These are phyloP conservation scores for Hericium rajendrae DNA, from an alignment of 768 basidiomycete species.

Conservation along the genomic window DNA sequence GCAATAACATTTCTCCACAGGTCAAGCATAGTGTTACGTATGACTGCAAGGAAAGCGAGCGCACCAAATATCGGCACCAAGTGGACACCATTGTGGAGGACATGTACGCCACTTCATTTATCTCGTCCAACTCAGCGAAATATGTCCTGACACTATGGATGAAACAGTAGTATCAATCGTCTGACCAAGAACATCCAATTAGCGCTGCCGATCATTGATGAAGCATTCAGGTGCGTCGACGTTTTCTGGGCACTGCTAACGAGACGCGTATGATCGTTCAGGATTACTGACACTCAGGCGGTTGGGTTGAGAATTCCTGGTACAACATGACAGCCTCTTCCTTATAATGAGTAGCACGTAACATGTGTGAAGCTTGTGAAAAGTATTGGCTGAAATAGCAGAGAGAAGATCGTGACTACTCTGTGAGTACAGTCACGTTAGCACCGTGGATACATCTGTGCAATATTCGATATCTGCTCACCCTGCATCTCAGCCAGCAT, in stretches of 20 bases:
- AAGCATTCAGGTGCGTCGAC: conserved; percentile 64
- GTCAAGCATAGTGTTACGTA: conserved; percentile 93
- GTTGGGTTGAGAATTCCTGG: conserved; percentile 91
- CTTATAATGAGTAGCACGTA: conserved; percentile 91
- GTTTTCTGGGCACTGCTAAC: neutral
- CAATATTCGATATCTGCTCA: too few species aligned
- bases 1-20: conserved; percentile 28
- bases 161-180: conserved; percentile 78
- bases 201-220: conserved; percentile 77
- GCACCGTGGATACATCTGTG: too few species aligned
- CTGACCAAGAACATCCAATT: conserved; percentile 85
- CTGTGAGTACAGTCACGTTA: too few species aligned
- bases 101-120: conserved; percentile 38
- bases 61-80: conserved; percentile 85
- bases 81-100: conserved; percentile 96
- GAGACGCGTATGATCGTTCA: conserved; percentile 21
- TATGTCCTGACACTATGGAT: neutral
- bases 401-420: conserved; percentile 75
- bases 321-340: conserved; percentile 85
- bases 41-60: conserved; percentile 82
- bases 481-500: too few species aligned
- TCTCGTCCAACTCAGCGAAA: neutral
- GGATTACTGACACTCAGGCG: conserved; percentile 88
- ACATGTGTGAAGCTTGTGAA: conserved; percentile 77
- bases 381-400: conserved; percentile 55